Percentiles rank a stretch among this genome's conserved stretches.
Evolutionary conservation across 2,329 filamentous ascomycete species (phyloP).

Genomic region (Alternaria panax): DNA sequence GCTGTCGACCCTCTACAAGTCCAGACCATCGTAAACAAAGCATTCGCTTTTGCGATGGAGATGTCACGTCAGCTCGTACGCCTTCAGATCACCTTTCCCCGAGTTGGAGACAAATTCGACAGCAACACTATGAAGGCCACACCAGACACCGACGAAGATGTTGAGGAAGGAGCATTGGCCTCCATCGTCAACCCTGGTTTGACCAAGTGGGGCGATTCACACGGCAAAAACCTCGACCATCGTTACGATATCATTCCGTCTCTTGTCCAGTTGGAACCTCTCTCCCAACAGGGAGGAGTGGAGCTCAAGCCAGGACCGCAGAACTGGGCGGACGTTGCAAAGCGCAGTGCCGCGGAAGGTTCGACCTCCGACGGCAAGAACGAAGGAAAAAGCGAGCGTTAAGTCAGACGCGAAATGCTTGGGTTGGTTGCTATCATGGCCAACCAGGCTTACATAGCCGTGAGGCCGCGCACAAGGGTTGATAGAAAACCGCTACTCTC

Average conservation of each 20-base stretch:
- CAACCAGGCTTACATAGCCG: too few relatives aligned
- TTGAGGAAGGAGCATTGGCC: slow-evolving; percentile 12
- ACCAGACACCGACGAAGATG: slow-evolving; percentile 16
- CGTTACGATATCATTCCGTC: slow-evolving; percentile 19
- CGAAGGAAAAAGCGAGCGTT: too few relatives aligned
- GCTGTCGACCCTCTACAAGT: neutral
- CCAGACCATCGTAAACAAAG: slow-evolving; percentile 19
- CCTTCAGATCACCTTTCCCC: slow-evolving; percentile 28
- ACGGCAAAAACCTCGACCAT: slow-evolving; percentile 27
- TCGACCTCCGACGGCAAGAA: neutral
- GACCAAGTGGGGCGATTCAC: slow-evolving; percentile 34
- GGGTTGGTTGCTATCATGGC: too few relatives aligned
- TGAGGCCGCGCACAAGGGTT: too few relatives aligned
- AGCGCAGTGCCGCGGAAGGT: too few relatives aligned
- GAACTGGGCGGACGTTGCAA: too few relatives aligned
- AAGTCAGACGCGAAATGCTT: too few relatives aligned
- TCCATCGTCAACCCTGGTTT: slow-evolving; percentile 32
- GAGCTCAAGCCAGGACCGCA: too few relatives aligned
- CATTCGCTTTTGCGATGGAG: slow-evolving; percentile 19
- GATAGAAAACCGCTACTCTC: too few relatives aligned
- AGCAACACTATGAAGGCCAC: neutral
- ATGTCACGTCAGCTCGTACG: slow-evolving; percentile 28
- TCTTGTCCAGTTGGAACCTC: neutral
- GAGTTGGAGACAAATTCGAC: slow-evolving; percentile 1
- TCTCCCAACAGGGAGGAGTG: too few relatives aligned